Conservation (phyloP, 176 grass and related monocot species). For the Oropetium thomaeum region DNA sequence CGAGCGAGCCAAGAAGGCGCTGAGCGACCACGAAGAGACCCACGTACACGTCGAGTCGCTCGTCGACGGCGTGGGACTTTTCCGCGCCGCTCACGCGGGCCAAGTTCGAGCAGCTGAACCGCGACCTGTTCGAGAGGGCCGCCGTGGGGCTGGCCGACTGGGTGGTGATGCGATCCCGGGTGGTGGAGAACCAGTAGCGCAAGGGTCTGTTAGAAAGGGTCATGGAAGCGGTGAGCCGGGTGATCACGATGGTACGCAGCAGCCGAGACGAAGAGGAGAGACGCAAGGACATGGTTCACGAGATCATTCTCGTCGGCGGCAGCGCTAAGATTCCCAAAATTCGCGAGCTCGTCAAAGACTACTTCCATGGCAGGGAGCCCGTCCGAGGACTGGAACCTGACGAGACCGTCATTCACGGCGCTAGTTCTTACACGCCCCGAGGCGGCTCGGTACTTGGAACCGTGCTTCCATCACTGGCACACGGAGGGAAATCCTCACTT, state of each 20-base stretch:
- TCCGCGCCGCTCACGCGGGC: neutral
- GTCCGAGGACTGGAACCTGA: neutral
- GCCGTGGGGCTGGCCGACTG: neutral
- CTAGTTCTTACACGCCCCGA: neutral
- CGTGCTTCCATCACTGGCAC: neutral
- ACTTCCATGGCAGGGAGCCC: conserved; percentile 2
- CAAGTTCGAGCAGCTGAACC: conserved; percentile 28
- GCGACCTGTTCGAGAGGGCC: conserved; percentile 1
- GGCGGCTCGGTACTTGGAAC: neutral
- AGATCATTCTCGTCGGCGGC: conserved; percentile 21
- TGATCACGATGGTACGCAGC: too few species aligned
- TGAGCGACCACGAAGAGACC: neutral
- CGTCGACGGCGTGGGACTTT: neutral
- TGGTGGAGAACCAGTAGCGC: neutral
- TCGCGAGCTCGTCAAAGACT: neutral
- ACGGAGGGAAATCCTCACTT: too few species aligned
- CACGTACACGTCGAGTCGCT: neutral
- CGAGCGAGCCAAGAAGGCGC: conserved; percentile 29
- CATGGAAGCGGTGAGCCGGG: too few species aligned
- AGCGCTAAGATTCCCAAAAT: conserved; percentile 23
- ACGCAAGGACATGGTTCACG: neutral
- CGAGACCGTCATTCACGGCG: neutral
- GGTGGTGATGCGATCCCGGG: neutral
- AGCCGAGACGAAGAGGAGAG: neutral
- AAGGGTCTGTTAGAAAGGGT: too few species aligned